Percentiles rank a stretch among this genome's conserved stretches.
Conservation (phyloP, 2,329 filamentous ascomycete species). For the Penicillium aurantiogriseum region DNA sequence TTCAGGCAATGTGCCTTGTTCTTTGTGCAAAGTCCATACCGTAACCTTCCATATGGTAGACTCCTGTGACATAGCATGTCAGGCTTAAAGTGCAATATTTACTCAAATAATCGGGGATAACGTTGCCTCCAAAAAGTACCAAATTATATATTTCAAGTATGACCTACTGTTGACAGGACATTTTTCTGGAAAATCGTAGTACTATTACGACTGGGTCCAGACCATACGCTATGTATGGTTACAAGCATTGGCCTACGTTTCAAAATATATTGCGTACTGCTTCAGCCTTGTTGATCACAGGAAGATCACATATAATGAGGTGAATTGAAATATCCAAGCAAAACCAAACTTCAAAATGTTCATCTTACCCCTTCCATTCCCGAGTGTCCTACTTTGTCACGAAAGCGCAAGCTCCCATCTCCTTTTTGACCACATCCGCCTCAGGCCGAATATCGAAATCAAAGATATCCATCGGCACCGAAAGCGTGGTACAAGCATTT, state of each 20-base stretch:
- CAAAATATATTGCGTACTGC: background rate
- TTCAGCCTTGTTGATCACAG: background rate
- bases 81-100: background rate
- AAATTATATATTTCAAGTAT: background rate
- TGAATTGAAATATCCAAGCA: background rate
- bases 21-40: background rate
- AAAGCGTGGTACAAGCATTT: constrained; percentile 86
- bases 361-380: background rate
- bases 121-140: background rate
- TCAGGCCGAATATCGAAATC: constrained; percentile 84
- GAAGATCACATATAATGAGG: background rate
- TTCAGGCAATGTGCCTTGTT: constrained; percentile 9
- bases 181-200: background rate
- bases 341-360: background rate
- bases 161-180: background rate
- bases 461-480: constrained; percentile 89
- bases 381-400: constrained; percentile 35
- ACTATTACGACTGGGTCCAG: background rate
- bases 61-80: background rate
- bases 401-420: constrained; percentile 72
- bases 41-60: background rate
- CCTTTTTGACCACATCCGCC: constrained; percentile 57
- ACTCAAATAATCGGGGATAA: background rate
- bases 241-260: background rate
- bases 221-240: background rate